These are phyloP conservation scores for Pseudogymnoascus sp. DNA, from an alignment of 2,329 filamentous ascomycete genomes.

Conservation along the genomic window DNA sequence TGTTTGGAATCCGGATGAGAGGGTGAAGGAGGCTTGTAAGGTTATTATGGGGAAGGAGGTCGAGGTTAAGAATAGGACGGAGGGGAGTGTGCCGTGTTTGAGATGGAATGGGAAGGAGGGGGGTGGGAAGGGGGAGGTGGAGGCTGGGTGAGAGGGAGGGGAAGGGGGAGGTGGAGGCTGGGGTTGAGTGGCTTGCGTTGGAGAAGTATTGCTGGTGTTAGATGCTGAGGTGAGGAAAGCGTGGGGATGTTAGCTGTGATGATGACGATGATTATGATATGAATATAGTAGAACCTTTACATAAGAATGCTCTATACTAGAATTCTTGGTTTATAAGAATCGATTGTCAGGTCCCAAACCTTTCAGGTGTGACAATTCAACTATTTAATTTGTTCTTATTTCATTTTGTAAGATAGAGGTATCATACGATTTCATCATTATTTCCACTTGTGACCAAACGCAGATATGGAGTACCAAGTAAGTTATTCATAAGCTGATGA, in stretches of 20 bases:
- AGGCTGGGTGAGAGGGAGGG: neutral
- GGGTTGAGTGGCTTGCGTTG: neutral
- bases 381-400: neutral
- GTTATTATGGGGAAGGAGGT: slow-evolving; percentile 3
- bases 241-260: neutral
- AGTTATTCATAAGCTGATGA: neutral
- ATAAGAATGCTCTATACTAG: neutral
- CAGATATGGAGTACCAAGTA: neutral
- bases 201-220: slow-evolving; percentile 1
- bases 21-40: slow-evolving; percentile 25
- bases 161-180: neutral
- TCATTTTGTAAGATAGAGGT: neutral
- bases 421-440: neutral
- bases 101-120: neutral
- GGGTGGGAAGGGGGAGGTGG: neutral
- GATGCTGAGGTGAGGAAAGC: neutral
- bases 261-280: neutral
- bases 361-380: neutral
- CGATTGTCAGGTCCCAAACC: neutral
- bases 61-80: neutral
- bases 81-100: neutral
- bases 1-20: slow-evolving; percentile 32
- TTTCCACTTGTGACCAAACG: neutral
- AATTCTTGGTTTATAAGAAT: neutral
- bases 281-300: neutral